These are phyloP conservation scores for Fermentozyma sake DNA, from an alignment of 1,139 yeast species.

Conservation along the genomic window DNA sequence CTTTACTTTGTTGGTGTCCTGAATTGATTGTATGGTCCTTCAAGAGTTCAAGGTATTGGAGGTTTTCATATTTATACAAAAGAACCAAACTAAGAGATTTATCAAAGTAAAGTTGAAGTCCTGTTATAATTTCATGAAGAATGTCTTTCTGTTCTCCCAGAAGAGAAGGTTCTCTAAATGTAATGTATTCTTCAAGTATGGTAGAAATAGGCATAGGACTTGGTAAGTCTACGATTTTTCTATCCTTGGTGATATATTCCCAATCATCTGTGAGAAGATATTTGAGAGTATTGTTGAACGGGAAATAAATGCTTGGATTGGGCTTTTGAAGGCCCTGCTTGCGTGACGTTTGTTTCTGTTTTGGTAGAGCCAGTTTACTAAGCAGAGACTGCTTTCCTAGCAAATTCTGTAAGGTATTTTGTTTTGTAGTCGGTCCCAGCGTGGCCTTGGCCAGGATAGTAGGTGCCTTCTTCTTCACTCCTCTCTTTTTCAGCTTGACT, in stretches of 20 bases:
- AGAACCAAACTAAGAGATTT: constrained; percentile 66
- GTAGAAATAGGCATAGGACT: constrained; percentile 45
- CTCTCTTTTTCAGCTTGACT: constrained; percentile 16
- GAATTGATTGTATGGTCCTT: constrained; percentile 27
- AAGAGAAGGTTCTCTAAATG: constrained; percentile 19
- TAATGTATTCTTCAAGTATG: constrained; percentile 47
- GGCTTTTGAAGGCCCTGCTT: constrained; percentile 10
- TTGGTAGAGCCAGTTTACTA: too few relatives aligned
- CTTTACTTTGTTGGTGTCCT: constrained; percentile 31
- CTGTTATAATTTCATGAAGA: constrained; percentile 61
- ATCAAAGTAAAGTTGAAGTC: constrained; percentile 75
- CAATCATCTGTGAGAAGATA: constrained; percentile 82
- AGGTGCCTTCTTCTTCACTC: constrained; percentile 10
- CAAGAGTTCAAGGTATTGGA: constrained; percentile 63
- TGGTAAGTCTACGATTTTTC: constrained; percentile 63
- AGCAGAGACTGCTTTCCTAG: constrained; percentile 1
- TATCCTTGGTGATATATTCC: constrained; percentile 83
- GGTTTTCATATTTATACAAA: constrained; percentile 78
- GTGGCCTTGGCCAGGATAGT: constrained; percentile 1
- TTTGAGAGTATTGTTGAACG: constrained; percentile 41
- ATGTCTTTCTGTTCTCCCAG: constrained; percentile 40
- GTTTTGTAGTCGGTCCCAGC: neutral
- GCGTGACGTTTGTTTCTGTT: constrained; percentile 5
- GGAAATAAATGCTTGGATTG: constrained; percentile 8
- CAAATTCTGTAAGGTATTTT: neutral